phyloP scores from a whole-genome alignment of 371 early-diverging fungal species.

The Nematocida homosporus region DNA sequence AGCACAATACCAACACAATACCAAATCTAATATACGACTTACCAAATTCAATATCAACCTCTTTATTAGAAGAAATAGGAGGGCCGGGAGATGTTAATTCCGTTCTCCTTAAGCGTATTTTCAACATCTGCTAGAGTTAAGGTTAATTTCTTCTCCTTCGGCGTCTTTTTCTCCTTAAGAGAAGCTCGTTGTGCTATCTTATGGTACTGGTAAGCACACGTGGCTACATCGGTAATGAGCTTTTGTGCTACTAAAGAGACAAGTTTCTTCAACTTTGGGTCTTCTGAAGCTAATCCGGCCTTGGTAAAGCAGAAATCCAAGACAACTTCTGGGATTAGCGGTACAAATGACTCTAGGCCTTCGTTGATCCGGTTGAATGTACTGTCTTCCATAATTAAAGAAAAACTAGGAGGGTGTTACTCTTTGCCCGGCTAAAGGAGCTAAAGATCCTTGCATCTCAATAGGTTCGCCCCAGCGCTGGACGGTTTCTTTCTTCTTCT shows the following conservation, averaged over 20 bases:
- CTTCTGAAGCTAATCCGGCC: slow-evolving; percentile 81
- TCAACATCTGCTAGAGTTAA: slow-evolving; percentile 68
- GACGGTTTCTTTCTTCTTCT: slow-evolving; percentile 35
- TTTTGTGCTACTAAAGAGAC: slow-evolving; percentile 67
- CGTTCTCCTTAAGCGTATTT: slow-evolving; percentile 67
- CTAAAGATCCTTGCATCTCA: slow-evolving; percentile 85
- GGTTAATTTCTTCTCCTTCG: slow-evolving; percentile 67
- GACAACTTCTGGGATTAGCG: slow-evolving; percentile 81
- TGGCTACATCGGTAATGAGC: slow-evolving; percentile 67
- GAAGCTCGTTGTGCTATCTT: slow-evolving; percentile 67
- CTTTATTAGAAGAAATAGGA: slow-evolving; percentile 64
- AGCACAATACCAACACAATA: too few relatives aligned
- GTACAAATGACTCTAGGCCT: slow-evolving; percentile 63
- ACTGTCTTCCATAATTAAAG: slow-evolving; percentile 64
- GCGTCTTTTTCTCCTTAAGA: slow-evolving; percentile 67
- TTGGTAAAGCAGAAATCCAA: slow-evolving; percentile 84
- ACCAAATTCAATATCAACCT: too few relatives aligned
- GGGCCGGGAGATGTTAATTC: slow-evolving; percentile 66
- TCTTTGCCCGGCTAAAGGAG: slow-evolving; percentile 63
- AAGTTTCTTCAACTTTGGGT: slow-evolving; percentile 65
- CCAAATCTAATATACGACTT: not conserved
- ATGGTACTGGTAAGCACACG: slow-evolving; percentile 67
- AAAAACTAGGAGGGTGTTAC: slow-evolving; percentile 3
- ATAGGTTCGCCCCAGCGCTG: slow-evolving; percentile 71
- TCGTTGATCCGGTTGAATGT: slow-evolving; percentile 66